Conservation (phyloP, 164 flowering plant genomes). For the Amborella trichopoda region DNA sequence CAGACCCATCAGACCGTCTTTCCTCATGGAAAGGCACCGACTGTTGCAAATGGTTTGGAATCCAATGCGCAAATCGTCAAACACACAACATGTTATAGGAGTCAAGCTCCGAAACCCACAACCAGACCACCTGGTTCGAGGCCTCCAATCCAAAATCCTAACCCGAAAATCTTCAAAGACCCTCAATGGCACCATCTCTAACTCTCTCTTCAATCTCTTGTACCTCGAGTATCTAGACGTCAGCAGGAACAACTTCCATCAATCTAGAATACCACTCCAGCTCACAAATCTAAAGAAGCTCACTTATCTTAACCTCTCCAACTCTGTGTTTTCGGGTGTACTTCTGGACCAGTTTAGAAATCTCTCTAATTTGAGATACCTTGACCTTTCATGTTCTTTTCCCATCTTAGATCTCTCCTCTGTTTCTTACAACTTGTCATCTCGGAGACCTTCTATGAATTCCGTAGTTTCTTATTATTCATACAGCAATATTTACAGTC, state of each 20-base stretch:
- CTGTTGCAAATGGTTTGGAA: conserved; percentile 16
- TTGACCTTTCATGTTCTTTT: conserved; percentile 11
- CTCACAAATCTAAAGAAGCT: conserved; percentile 7
- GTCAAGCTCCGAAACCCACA: conserved; percentile 8
- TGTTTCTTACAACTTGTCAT: neutral
- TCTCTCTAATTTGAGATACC: conserved; percentile 9
- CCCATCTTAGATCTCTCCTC: conserved; percentile 3
- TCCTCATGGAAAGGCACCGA: conserved; percentile 11
- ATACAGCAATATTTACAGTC: conserved; percentile 1
- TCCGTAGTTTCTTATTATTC: neutral
- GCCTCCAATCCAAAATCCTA: conserved; percentile 1
- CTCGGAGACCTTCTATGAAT: neutral
- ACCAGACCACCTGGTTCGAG: neutral
- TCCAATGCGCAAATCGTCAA: conserved; percentile 9
- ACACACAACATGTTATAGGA: conserved; percentile 4
- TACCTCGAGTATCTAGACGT: conserved; percentile 12
- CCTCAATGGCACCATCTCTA: conserved; percentile 11
- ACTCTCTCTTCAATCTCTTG: conserved; percentile 8
- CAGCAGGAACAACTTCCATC: conserved; percentile 11
- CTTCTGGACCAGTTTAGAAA: conserved; percentile 9
- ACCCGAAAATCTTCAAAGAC: no score
- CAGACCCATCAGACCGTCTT: conserved; percentile 7
- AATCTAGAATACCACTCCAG: conserved; percentile 3
- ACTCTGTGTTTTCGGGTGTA: conserved; percentile 5
- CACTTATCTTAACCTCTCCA: conserved; percentile 7